Evolutionary conservation across 139 green algal genomes (phyloP).

Genomic region (Eudorina sp.): DNA sequence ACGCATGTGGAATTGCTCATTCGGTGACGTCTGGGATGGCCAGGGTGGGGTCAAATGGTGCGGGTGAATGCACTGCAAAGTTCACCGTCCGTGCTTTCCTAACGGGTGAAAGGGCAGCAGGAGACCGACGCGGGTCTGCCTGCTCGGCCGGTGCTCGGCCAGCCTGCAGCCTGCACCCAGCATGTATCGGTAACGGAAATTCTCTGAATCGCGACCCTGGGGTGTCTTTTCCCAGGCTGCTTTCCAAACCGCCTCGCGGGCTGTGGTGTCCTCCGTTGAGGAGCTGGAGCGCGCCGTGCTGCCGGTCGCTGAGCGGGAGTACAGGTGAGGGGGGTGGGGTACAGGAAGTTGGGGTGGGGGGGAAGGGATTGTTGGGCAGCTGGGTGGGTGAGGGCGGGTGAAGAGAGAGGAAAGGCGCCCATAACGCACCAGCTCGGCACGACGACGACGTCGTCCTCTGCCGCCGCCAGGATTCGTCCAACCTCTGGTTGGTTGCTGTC

Average conservation of each 20-base stretch:
- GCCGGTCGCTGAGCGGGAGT: slow-evolving; percentile 37
- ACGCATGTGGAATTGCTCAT: not conserved
- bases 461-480: too few species aligned
- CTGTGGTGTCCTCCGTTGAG: not conserved
- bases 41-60: not conserved
- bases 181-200: not conserved
- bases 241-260: not conserved
- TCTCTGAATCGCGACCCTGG: not conserved
- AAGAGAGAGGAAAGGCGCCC: too few species aligned
- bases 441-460: too few species aligned
- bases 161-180: not conserved
- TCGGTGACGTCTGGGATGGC: not conserved
- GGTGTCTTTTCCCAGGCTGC: not conserved
- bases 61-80: too few species aligned
- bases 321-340: slow-evolving; percentile 34
- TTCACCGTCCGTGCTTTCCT: too few species aligned
- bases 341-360: too few species aligned
- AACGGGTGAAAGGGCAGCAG: not conserved
- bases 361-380: too few species aligned
- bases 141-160: not conserved
- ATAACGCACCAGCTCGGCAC: too few species aligned
- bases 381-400: too few species aligned
- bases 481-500: too few species aligned
- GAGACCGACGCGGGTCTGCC: not conserved
- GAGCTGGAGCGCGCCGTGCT: slow-evolving; percentile 48